Conservation (phyloP, 805 yeast species). For the Wickerhamiella azyma region DNA sequence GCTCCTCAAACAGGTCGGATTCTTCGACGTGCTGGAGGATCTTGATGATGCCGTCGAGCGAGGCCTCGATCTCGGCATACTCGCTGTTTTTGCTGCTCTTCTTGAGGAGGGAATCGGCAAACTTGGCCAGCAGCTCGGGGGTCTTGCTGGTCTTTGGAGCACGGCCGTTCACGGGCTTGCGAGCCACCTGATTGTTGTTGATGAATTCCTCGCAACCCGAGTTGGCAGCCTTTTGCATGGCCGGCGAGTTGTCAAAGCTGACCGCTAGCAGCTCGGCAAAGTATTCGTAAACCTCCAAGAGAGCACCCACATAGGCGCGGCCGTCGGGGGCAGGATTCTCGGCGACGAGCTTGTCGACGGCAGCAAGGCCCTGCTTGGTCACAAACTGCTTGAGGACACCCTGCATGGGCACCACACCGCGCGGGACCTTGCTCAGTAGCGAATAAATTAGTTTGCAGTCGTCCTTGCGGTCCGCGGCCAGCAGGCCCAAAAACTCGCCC, state of each 20-base stretch:
- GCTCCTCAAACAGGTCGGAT: conserved; percentile 88
- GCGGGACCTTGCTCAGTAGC: conserved; percentile 63
- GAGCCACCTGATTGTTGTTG: conserved; percentile 67
- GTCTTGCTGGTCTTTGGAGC: conserved; percentile 45
- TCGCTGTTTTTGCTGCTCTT: conserved; percentile 58
- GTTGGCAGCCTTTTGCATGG: conserved; percentile 77
- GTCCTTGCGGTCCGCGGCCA: conserved; percentile 55
- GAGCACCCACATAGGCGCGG: conserved; percentile 61
- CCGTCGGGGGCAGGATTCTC: conserved; percentile 41
- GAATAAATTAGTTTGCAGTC: conserved; percentile 70
- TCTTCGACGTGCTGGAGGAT: conserved; percentile 81
- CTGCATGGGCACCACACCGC: conserved; percentile 67
- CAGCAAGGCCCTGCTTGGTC: conserved; percentile 44
- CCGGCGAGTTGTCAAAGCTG: conserved; percentile 61
- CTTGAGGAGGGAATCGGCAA: conserved; percentile 70
- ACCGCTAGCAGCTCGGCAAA: conserved; percentile 49
- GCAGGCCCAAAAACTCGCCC: conserved; percentile 57
- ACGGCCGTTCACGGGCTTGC: conserved; percentile 24
- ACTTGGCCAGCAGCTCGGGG: conserved; percentile 82
- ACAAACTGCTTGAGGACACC: conserved; percentile 60
- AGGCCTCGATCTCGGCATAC: conserved; percentile 47
- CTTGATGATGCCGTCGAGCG: conserved; percentile 72
- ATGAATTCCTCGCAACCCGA: conserved; percentile 76
- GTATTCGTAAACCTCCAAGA: conserved; percentile 54
- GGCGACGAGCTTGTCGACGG: conserved; percentile 43